phyloP scores from a whole-genome alignment of 805 yeast species.

The Candida odintsovae region DNA sequence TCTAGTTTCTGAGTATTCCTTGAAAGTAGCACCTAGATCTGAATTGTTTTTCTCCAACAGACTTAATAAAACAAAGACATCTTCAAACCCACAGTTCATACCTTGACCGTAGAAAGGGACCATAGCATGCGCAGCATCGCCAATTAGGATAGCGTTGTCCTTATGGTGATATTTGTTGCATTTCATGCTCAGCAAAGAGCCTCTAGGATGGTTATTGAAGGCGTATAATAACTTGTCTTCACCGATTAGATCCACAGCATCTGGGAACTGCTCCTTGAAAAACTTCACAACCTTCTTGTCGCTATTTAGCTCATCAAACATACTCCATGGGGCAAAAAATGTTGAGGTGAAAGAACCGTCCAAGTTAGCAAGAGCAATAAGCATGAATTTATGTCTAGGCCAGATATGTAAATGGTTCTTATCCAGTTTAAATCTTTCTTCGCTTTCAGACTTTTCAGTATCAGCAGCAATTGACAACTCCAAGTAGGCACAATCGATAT shows the following conservation, averaged over 20 bases:
- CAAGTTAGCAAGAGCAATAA: slow-evolving; percentile 79
- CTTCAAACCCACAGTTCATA: slow-evolving; percentile 94
- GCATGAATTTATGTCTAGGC: slow-evolving; percentile 85
- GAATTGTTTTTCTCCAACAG: slow-evolving; percentile 11
- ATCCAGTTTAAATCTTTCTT: slow-evolving; percentile 33
- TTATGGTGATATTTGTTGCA: slow-evolving; percentile 64
- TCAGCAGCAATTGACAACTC: slow-evolving; percentile 75
- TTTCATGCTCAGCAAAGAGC: slow-evolving; percentile 68
- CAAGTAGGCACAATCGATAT: slow-evolving; percentile 76
- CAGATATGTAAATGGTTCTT: slow-evolving; percentile 86
- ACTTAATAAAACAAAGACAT: slow-evolving; percentile 62
- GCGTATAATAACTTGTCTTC: slow-evolving; percentile 42
- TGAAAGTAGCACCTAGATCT: slow-evolving; percentile 6
- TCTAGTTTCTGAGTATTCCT: slow-evolving; percentile 28
- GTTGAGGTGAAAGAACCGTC: slow-evolving; percentile 90
- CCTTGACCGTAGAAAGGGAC: slow-evolving; percentile 99
- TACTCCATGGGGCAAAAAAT: slow-evolving; percentile 73
- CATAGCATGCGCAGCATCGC: slow-evolving; percentile 96
- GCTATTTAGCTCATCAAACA: slow-evolving; percentile 48
- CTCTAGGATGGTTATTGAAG: slow-evolving; percentile 59
- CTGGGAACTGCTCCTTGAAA: slow-evolving; percentile 60
- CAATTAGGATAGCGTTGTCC: slow-evolving; percentile 63
- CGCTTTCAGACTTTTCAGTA: slow-evolving; percentile 22
- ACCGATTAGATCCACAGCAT: slow-evolving; percentile 69
- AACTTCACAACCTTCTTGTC: slow-evolving; percentile 44